Evolutionary conservation across 2,329 filamentous ascomycete genomes (phyloP).

Genomic region (Xylaria sp.): DNA sequence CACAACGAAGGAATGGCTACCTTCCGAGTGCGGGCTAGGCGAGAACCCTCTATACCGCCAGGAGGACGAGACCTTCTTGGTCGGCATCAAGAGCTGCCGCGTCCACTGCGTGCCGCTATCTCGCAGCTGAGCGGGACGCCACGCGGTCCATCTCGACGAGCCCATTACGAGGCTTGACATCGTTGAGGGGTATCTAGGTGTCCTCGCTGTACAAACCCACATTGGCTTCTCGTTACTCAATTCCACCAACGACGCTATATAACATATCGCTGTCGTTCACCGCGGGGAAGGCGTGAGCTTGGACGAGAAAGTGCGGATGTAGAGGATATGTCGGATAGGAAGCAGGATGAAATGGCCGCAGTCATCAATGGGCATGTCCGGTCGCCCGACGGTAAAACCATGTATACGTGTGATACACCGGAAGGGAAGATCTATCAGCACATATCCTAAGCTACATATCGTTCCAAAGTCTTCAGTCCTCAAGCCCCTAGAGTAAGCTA

Average conservation of each 20-base stretch:
- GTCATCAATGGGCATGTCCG: conserved; percentile 44
- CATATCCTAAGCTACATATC: neutral
- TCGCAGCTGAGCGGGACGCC: conserved; percentile 33
- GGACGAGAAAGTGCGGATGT: conserved; percentile 37
- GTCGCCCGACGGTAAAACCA: conserved; percentile 39
- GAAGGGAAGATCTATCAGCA: conserved; percentile 31
- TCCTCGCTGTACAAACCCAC: conserved; percentile 40
- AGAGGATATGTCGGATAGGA: conserved; percentile 24
- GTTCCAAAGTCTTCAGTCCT: neutral
- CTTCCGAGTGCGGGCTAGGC: conserved; percentile 39
- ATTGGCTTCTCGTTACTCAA: conserved; percentile 40
- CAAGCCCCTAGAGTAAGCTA: neutral
- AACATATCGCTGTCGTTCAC: conserved; percentile 33
- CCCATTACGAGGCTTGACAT: conserved; percentile 40
- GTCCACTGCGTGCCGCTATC: conserved; percentile 38
- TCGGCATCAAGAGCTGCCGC: conserved; percentile 43
- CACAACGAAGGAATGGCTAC: conserved; percentile 42
- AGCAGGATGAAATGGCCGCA: conserved; percentile 30
- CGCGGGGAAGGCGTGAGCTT: conserved; percentile 27
- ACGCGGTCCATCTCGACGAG: conserved; percentile 33
- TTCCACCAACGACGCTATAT: conserved; percentile 32
- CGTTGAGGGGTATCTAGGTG: conserved; percentile 34
- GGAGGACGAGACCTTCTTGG: conserved; percentile 42
- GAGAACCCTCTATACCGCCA: conserved; percentile 44
- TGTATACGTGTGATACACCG: conserved; percentile 31